phyloP scores from a whole-genome alignment of 2,329 filamentous ascomycete species.

The Fusarium lyarnte region DNA sequence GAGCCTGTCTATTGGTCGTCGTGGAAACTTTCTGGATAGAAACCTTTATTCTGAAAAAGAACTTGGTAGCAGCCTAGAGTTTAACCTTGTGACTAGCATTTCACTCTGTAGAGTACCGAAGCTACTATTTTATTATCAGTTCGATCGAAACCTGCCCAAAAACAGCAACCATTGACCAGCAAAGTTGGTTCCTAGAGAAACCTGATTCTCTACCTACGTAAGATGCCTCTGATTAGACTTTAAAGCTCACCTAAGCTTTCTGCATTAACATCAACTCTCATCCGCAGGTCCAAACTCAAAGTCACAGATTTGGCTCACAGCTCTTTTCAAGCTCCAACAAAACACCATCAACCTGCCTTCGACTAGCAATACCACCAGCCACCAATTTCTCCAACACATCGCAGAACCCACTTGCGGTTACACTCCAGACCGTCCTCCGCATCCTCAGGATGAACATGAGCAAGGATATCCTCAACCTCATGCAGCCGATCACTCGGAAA shows the following conservation, averaged over 20 bases:
- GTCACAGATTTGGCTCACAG: background rate
- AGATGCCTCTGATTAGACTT: background rate
- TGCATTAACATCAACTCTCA: too few relatives aligned
- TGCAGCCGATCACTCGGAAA: fast-evolving
- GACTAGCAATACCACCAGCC: background rate
- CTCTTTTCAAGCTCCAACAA: fast-evolving
- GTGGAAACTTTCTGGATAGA: fast-evolving
- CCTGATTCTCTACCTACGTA: fast-evolving
- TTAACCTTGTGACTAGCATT: fast-evolving
- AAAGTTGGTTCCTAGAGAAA: fast-evolving
- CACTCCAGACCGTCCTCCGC: background rate
- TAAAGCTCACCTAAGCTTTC: too few relatives aligned
- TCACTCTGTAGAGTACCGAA: fast-evolving
- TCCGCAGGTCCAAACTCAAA: too few relatives aligned
- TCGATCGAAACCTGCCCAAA: too few relatives aligned
- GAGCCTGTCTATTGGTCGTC: background rate
- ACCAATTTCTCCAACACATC: background rate
- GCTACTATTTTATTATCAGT: fast-evolving
- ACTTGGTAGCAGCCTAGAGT: background rate
- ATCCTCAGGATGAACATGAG: background rate
- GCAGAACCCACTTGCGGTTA: background rate
- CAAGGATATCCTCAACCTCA: fast-evolving
- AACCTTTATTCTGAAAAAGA: background rate
- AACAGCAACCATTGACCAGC: too few relatives aligned
- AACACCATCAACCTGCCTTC: fast-evolving